Conservation (phyloP, 768 basidiomycete species). For the Naganishia randhawae region DNA sequence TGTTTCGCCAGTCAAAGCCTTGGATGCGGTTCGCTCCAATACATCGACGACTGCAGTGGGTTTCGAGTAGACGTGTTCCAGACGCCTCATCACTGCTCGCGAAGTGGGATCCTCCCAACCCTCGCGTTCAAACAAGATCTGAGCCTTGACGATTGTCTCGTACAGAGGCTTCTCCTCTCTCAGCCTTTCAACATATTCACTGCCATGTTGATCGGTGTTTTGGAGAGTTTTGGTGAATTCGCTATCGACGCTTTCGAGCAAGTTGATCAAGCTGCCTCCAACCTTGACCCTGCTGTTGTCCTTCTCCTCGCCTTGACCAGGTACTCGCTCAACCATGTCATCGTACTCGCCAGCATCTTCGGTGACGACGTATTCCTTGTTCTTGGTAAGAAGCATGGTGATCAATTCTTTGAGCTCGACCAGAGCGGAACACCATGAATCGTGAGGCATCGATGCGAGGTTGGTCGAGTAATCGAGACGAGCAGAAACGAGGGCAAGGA, state of each 20-base stretch:
- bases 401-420: constrained; percentile 84
- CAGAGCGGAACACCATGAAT: constrained; percentile 83
- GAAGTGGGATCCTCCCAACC: constrained; percentile 72
- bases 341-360: constrained; percentile 90
- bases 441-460: constrained; percentile 81
- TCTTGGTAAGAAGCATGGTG: constrained; percentile 60
- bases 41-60: constrained; percentile 89
- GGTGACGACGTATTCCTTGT: constrained; percentile 70
- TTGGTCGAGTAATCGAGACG: constrained; percentile 88
- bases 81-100: constrained; percentile 85
- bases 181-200: constrained; percentile 95
- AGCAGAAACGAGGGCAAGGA: constrained; percentile 86
- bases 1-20: constrained; percentile 53
- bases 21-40: constrained; percentile 67
- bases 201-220: constrained; percentile 97
- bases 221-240: constrained; percentile 97
- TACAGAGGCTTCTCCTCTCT: constrained; percentile 95
- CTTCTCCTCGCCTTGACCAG: constrained; percentile 59
- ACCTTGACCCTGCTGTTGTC: constrained; percentile 67
- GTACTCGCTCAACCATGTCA: constrained; percentile 76
- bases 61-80: constrained; percentile 99
- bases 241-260: constrained; percentile 92
- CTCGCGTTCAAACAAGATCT: constrained; percentile 82
- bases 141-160: constrained; percentile 84
- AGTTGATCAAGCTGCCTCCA: constrained; percentile 91